Evolutionary conservation across 495 filamentous ascomycete species (phyloP).

Genomic region (Endocarpon pusillum): DNA sequence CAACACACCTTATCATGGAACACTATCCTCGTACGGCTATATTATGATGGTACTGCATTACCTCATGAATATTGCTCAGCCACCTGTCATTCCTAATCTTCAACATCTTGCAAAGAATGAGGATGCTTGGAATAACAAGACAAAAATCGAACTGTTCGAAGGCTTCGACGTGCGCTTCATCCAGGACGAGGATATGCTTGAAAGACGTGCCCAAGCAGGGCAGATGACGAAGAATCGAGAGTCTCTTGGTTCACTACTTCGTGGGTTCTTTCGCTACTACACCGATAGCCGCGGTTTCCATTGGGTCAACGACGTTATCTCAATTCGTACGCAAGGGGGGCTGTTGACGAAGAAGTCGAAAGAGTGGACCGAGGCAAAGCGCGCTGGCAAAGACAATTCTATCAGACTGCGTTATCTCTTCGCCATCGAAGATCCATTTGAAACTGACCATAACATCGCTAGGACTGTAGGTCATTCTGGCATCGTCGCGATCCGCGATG

Average conservation of each 20-base stretch:
- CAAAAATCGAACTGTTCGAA: constrained; percentile 23
- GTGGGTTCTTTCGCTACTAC: constrained; percentile 72
- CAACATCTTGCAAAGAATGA: constrained; percentile 27
- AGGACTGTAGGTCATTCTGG: constrained; percentile 62
- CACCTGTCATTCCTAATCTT: constrained; percentile 66
- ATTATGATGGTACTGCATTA: constrained; percentile 91
- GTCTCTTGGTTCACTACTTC: constrained; percentile 44
- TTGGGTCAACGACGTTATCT: constrained; percentile 55
- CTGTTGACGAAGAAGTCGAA: constrained; percentile 52
- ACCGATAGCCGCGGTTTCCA: constrained; percentile 36
- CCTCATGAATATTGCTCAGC: constrained; percentile 57
- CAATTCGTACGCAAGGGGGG: constrained; percentile 51
- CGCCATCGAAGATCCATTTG: constrained; percentile 79
- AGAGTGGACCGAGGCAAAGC: constrained; percentile 60
- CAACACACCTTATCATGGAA: constrained; percentile 67
- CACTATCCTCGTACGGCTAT: constrained; percentile 71
- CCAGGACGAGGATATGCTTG: constrained; percentile 46
- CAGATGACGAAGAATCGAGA: constrained; percentile 41
- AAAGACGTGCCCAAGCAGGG: constrained; percentile 28
- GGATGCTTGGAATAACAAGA: constrained; percentile 12
- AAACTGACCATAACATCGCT: constrained; percentile 66
- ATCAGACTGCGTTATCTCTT: constrained; percentile 65
- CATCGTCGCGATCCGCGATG: constrained; percentile 58
- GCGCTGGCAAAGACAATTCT: constrained; percentile 33
- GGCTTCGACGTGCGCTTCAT: constrained; percentile 49